Conservation (phyloP, 176 grass and related monocot species). For the Carex pumila region DNA sequence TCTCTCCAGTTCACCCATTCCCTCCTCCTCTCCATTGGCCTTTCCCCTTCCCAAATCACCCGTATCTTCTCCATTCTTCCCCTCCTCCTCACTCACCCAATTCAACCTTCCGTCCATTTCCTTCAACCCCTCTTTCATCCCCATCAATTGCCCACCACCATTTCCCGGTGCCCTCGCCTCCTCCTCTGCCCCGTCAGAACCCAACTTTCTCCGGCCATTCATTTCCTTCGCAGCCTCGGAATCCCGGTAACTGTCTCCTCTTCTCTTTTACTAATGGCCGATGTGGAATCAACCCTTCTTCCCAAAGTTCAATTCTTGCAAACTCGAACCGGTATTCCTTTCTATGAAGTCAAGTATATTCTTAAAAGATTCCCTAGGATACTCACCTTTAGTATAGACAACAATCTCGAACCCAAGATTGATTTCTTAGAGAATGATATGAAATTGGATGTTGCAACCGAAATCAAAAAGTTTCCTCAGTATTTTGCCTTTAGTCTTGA, state of each 20-base stretch:
- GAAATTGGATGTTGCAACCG: slow-evolving; percentile 21
- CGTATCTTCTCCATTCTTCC: slow-evolving; percentile 45
- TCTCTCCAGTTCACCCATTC: slow-evolving; percentile 35
- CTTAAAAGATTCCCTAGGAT: slow-evolving; percentile 47
- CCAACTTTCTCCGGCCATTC: slow-evolving; percentile 47
- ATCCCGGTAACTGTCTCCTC: slow-evolving; percentile 35
- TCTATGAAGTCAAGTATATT: slow-evolving; percentile 35
- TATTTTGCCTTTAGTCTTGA: slow-evolving; percentile 83
- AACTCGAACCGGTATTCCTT: background rate
- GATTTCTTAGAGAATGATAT: slow-evolving; percentile 42
- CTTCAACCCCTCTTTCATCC: slow-evolving; percentile 43
- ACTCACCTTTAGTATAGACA: slow-evolving; percentile 62
- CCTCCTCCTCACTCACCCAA: slow-evolving; percentile 38
- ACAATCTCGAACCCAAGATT: slow-evolving; percentile 60
- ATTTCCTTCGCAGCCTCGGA: slow-evolving; percentile 33
- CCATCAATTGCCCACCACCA: slow-evolving; percentile 26
- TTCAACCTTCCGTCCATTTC: slow-evolving; percentile 31
- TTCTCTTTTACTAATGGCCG: slow-evolving; percentile 49
- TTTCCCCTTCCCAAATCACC: slow-evolving; percentile 37
- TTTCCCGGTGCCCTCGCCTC: slow-evolving; percentile 50
- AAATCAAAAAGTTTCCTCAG: slow-evolving; percentile 63
- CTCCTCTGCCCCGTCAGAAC: slow-evolving; percentile 36
- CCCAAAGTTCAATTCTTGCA: slow-evolving; percentile 57
- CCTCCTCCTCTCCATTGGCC: slow-evolving; percentile 49
- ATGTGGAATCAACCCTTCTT: slow-evolving; percentile 57